Percentiles rank a stretch among this genome's conserved stretches.
phyloP scores from a whole-genome alignment of 139 green algal species.

The Tetratostichococcus sp. region DNA sequence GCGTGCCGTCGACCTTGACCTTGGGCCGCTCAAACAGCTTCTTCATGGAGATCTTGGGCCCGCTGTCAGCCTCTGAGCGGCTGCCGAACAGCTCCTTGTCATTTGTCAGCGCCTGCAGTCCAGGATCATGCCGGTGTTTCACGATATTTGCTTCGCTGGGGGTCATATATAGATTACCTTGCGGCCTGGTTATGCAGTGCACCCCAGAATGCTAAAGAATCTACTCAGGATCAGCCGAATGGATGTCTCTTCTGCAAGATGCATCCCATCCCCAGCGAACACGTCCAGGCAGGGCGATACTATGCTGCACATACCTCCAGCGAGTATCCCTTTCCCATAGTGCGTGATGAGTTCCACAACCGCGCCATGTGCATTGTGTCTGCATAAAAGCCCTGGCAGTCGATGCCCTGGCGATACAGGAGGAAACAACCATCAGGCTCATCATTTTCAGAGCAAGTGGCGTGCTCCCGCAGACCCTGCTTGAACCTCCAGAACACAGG shows the following conservation, averaged over 20 bases:
- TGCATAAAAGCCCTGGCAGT: conserved; percentile 70
- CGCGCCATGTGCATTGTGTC: conserved; percentile 99
- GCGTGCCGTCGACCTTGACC: conserved; percentile 71
- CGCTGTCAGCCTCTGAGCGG: background rate
- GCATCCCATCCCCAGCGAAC: no score
- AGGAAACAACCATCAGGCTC: no score
- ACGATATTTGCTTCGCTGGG: no score
- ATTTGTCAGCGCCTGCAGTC: conserved; percentile 4
- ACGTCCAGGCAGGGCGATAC: background rate
- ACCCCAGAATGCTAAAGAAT: no score
- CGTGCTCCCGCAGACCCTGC: no score
- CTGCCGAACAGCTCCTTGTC: conserved; percentile 38
- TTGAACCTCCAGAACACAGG: no score
- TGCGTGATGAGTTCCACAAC: conserved; percentile 76
- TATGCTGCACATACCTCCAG: conserved; percentile 39
- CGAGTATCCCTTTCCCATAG: conserved; percentile 60
- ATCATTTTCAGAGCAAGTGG: no score
- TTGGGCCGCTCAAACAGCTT: conserved; percentile 75
- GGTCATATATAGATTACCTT: no score
- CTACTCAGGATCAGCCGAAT: no score
- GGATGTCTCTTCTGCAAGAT: no score
- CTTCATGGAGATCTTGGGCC: conserved; percentile 85
- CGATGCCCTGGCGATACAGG: conserved; percentile 41
- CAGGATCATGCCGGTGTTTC: background rate
- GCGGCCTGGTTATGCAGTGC: no score